Percentiles rank a stretch among this genome's conserved stretches.
Conservation (phyloP, 306 rosid genomes). For the Pyrus pyrifolia region DNA sequence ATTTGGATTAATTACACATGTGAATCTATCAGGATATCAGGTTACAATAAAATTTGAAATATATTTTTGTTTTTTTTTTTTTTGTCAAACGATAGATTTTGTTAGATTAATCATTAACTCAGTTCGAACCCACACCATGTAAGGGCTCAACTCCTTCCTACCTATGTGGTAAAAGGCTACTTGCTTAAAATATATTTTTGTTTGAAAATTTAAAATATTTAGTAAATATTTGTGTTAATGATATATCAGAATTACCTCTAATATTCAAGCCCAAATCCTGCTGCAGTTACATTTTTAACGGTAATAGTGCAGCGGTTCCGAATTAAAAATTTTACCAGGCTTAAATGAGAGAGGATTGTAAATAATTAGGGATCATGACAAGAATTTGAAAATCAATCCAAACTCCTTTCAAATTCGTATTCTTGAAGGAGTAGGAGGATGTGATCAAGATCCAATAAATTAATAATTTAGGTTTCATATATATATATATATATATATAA, state of each 20-base stretch:
- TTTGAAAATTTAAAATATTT: no score
- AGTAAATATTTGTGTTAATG: background rate
- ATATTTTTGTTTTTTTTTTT: no score
- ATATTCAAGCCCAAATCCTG: background rate
- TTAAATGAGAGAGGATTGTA: background rate
- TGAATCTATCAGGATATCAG: no score
- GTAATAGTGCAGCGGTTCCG: background rate
- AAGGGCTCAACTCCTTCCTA: no score
- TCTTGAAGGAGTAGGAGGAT: background rate
- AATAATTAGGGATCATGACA: background rate
- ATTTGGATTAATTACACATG: background rate
- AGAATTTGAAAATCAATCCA: background rate
- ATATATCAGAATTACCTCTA: background rate
- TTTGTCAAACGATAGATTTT: no score
- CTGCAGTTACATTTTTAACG: background rate
- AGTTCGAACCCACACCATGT: no score
- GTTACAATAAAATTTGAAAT: no score
- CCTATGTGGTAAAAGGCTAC: no score
- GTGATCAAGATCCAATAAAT: background rate
- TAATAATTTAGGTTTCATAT: no score
- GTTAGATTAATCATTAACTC: accelerated
- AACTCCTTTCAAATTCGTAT: background rate
- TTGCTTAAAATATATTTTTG: no score
- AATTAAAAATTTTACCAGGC: background rate
- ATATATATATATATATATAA: no score